These are phyloP conservation scores for Pichia sp. DNA, from an alignment of 1,139 yeast species.

Conservation along the genomic window DNA sequence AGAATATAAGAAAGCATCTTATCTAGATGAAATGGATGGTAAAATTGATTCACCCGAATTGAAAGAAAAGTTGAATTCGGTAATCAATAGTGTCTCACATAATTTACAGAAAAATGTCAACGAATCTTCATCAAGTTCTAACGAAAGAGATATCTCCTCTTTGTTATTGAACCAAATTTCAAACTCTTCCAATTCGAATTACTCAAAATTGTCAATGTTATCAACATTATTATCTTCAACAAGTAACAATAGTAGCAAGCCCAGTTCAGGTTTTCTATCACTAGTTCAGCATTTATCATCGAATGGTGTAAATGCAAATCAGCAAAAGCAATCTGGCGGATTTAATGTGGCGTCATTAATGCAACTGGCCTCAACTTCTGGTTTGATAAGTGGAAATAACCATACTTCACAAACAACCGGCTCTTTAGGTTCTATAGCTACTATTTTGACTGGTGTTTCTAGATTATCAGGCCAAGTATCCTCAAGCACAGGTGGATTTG, in stretches of 20 bases:
- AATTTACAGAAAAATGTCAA: slow-evolving; percentile 17
- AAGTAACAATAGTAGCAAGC: background rate
- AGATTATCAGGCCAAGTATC: background rate
- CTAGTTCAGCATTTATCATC: slow-evolving; percentile 18
- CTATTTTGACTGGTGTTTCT: slow-evolving; percentile 10
- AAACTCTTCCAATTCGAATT: slow-evolving; percentile 18
- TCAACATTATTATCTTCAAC: slow-evolving; percentile 17
- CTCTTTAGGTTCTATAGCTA: slow-evolving; percentile 5
- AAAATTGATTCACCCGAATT: slow-evolving; percentile 23
- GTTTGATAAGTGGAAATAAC: slow-evolving; percentile 8
- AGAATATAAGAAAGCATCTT: slow-evolving; percentile 22
- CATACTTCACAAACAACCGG: slow-evolving; percentile 1
- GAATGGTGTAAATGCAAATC: slow-evolving; percentile 19
- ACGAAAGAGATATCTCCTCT: slow-evolving; percentile 23
- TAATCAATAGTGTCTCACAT: slow-evolving; percentile 17
- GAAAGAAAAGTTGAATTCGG: slow-evolving; percentile 18
- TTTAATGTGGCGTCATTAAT: slow-evolving; percentile 19
- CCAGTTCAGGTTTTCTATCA: slow-evolving; percentile 16
- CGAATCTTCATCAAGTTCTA: slow-evolving; percentile 14
- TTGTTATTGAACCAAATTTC: slow-evolving; percentile 19
- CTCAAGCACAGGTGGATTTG: too few species aligned
- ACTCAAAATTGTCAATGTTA: slow-evolving; percentile 19
- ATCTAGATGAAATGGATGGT: slow-evolving; percentile 25
- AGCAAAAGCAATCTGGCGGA: slow-evolving; percentile 20
- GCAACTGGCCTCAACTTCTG: slow-evolving; percentile 12